Evolutionary conservation across 352 stramenopile species (phyloP).

Genomic region (Plasmopara muralis): DNA sequence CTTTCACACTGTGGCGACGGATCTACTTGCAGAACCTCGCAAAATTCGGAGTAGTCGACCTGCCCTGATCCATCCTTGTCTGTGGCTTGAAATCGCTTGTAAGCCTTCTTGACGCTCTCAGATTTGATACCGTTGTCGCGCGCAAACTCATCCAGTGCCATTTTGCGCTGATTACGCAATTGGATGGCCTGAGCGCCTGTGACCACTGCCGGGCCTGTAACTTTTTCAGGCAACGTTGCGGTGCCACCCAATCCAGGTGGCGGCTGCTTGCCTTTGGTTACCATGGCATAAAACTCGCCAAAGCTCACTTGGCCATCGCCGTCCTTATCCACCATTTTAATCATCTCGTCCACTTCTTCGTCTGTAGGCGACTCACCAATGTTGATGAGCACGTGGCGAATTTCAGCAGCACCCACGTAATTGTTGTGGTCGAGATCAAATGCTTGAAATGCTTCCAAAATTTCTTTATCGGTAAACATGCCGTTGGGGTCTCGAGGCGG

Average conservation of each 20-base stretch:
- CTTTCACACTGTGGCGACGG: too few species aligned
- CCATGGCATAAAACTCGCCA: constrained; percentile 94
- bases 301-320: constrained; percentile 93
- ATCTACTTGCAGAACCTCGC: too few species aligned
- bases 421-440: too few species aligned
- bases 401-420: too few species aligned
- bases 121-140: constrained; percentile 94
- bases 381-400: too few species aligned
- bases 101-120: constrained; percentile 94
- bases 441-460: too few species aligned
- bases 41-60: too few species aligned
- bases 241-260: constrained; percentile 72
- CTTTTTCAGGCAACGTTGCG: constrained; percentile 26
- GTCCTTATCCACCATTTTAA: constrained; percentile 94
- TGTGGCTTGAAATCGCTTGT: constrained; percentile 93
- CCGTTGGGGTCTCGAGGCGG: too few species aligned
- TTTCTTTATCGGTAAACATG: too few species aligned
- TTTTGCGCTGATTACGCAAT: constrained; percentile 88
- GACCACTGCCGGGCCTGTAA: constrained; percentile 19
- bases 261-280: constrained; percentile 90
- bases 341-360: constrained; percentile 96
- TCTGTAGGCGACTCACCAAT: constrained; percentile 91
- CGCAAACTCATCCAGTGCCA: constrained; percentile 90
- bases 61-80: constrained; percentile 48
- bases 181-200: constrained; percentile 78